Conservation (phyloP, 1,139 yeast species). For the Protomyces inundatus region DNA sequence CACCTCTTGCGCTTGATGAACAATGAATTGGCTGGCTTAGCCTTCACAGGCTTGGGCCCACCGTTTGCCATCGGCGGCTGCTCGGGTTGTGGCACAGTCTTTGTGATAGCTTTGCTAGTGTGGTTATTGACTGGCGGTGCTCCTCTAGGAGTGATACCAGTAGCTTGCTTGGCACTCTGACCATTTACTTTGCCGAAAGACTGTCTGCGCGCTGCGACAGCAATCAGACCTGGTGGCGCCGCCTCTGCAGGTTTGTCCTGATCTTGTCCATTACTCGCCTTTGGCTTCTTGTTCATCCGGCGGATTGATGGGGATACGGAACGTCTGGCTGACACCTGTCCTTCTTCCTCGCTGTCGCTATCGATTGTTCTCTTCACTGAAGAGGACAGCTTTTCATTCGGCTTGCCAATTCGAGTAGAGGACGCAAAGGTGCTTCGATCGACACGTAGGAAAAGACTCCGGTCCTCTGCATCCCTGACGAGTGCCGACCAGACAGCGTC, state of each 20-base stretch:
- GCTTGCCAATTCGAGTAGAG: background rate
- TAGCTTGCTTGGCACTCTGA: background rate
- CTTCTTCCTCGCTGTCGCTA: background rate
- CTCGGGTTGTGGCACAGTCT: background rate
- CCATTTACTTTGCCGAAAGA: background rate
- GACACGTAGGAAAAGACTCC: conserved; percentile 30
- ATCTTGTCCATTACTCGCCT: background rate
- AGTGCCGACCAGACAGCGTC: conserved; percentile 62
- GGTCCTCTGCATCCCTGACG: conserved; percentile 50
- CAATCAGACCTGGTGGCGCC: background rate
- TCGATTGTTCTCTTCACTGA: background rate
- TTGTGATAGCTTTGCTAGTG: background rate
- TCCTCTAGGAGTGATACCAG: background rate
- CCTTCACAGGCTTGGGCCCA: background rate
- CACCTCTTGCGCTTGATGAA: conserved; percentile 20
- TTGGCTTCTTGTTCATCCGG: background rate
- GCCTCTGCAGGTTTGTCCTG: background rate
- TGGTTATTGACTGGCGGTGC: background rate
- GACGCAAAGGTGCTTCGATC: background rate
- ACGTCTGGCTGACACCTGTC: background rate
- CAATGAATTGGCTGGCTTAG: conserved; percentile 10
- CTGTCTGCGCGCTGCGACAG: background rate
- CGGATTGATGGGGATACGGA: background rate
- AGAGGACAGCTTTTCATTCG: background rate
- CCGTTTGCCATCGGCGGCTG: background rate